Base-by-base conservation (phyloP, 2,329 filamentous ascomycete species). In the Aspergillus fumigatus region DNA sequence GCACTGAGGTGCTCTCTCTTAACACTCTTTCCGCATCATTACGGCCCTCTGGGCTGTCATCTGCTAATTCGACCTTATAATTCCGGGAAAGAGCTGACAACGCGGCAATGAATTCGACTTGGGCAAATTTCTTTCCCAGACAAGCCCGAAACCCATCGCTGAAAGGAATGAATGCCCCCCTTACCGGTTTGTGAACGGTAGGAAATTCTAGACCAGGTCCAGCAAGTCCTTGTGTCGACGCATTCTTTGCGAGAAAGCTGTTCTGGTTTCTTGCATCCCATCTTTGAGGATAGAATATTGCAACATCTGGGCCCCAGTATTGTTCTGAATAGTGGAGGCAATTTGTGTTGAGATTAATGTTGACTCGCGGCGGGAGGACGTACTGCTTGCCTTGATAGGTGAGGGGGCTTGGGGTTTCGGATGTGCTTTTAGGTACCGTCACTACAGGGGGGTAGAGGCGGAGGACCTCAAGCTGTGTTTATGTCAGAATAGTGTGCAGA, bases 391-490 rank as follows among this genome's bases (percentile, higher is more conserved):
- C 56, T 2, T 61, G 41, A 9, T 60, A 55, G 19, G 45, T 51
- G 29, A 67, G 56, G 19, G 29, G 48, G 17, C 57, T 57, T 52
- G 57, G 29, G 9, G 55, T 43, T 11, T 58, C n/a, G 9, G 54
- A 59, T 7, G 70, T 74, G 41, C 61, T 65, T 62, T 72, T 73
- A 7, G 64, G 61, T 17, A 72, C 52, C 2, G 58, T 58, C 2
- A 62, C 51, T 3, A 77, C 67, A 0, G 73, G 72, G 0, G 69
- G 66, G 51, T 75, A 78, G 0, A 79, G 66, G 5, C 76, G 75
- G 5, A 80, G 56, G 1, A 73, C 76, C 63, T 81, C 79, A 32
- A 71, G 68, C 68, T 80, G 61, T 2, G 76, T 60, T 1, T 11
- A 3, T 23, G 19, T 52, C 11, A 55, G 57, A 11, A 35, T 19